A percentile compares a stretch with the other conserved stretches of the same genome.
phyloP scores from a whole-genome alignment of 23 red algal species.

The Gracilaria domingensis region DNA sequence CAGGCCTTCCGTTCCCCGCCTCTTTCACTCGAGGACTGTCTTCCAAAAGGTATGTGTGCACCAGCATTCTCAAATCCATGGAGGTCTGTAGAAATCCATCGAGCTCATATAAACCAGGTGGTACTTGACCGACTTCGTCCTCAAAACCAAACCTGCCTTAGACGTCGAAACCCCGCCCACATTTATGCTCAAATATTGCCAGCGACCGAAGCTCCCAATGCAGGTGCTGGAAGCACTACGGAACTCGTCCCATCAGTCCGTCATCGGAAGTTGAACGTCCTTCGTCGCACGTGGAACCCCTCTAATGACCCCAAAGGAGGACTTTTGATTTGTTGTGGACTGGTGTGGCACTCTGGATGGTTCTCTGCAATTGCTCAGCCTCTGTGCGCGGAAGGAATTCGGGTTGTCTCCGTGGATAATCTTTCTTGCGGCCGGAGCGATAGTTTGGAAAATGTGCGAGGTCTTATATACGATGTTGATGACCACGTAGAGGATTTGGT shows the following conservation, averaged over 20 bases:
- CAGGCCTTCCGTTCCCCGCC: no score
- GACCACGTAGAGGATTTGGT: constrained; percentile 46
- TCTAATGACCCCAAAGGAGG: not conserved
- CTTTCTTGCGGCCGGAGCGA: constrained; percentile 29
- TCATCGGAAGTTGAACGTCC: not conserved
- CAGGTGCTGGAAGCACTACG: no score
- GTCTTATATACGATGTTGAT: constrained; percentile 7
- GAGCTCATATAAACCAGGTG: no score
- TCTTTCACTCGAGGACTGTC: no score
- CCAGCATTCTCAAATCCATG: no score
- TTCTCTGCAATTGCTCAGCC: constrained; percentile 10
- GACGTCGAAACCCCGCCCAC: no score
- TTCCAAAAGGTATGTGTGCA: no score
- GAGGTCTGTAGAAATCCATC: no score
- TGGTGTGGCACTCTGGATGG: constrained; percentile 46
- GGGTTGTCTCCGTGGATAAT: constrained; percentile 21
- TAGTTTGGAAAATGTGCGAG: constrained; percentile 1
- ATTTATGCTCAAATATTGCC: no score
- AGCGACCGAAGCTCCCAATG: no score
- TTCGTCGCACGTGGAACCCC: constrained; percentile 8
- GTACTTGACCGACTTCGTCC: no score
- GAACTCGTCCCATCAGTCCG: constrained; percentile 16
- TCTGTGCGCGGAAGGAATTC: constrained; percentile 13
- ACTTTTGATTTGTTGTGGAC: constrained; percentile 15
- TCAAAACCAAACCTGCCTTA: no score